Conservation (phyloP, 805 yeast species). For the Myxozyma vanderwaltii region DNA sequence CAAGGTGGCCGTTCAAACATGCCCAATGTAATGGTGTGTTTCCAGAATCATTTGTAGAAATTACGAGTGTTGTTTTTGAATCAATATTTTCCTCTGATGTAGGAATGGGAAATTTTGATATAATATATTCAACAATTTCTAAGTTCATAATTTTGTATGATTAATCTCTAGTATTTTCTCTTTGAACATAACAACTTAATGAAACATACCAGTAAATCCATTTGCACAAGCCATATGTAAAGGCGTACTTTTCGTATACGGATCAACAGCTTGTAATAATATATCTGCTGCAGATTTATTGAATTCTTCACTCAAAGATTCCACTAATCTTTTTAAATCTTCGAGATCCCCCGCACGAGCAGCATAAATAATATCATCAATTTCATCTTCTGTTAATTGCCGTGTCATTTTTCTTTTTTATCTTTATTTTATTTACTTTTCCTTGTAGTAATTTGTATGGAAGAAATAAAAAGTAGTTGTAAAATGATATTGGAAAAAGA, state of each 20-base stretch:
- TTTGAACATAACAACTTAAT: background rate
- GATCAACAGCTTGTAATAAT: constrained; percentile 63
- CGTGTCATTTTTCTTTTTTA: constrained; percentile 14
- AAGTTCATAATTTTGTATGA: background rate
- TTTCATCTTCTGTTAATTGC: constrained; percentile 61
- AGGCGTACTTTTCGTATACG: constrained; percentile 67
- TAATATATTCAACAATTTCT: constrained; percentile 29
- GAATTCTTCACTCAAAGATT: constrained; percentile 44
- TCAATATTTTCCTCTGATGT: background rate
- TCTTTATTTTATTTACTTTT: too few relatives aligned
- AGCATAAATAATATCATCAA: constrained; percentile 77
- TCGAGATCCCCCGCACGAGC: constrained; percentile 89
- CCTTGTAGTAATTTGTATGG: too few relatives aligned
- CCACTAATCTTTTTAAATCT: constrained; percentile 66
- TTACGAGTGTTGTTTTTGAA: constrained; percentile 43
- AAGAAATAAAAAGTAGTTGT: too few relatives aligned
- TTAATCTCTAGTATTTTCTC: too few relatives aligned
- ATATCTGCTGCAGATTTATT: constrained; percentile 21
- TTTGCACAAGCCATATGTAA: constrained; percentile 96
- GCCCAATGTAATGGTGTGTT: constrained; percentile 99
- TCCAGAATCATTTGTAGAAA: constrained; percentile 71
- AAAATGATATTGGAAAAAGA: background rate
- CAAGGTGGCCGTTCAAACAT: constrained; percentile 79
- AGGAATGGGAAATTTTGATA: constrained; percentile 10
- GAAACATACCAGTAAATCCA: constrained; percentile 64